These are phyloP conservation scores for Ophiostoma pallidulum DNA, from an alignment of 2,329 filamentous ascomycete genomes.

Conservation along the genomic window DNA sequence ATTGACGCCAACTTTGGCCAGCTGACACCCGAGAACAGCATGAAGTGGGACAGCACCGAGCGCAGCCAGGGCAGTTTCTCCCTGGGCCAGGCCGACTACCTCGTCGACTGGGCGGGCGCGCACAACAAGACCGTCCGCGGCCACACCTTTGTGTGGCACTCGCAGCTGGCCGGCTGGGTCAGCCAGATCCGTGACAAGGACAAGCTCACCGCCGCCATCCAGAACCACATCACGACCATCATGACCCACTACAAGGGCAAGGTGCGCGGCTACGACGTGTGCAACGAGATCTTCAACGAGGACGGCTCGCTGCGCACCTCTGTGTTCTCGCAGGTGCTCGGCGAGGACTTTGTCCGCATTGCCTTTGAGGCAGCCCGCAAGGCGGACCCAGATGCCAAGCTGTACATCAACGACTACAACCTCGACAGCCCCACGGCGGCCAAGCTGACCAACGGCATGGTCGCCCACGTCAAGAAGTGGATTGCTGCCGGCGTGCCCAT, in stretches of 20 bases:
- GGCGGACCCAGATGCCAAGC: conserved; percentile 56
- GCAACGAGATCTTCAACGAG: conserved; percentile 57
- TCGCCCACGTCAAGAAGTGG: conserved; percentile 54
- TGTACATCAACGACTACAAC: conserved; percentile 72
- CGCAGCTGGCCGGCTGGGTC: conserved; percentile 51
- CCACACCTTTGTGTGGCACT: conserved; percentile 59
- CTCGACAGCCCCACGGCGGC: conserved; percentile 49
- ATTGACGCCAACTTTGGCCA: conserved; percentile 54
- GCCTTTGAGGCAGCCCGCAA: conserved; percentile 59
- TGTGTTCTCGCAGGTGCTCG: conserved; percentile 59
- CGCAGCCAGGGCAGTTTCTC: conserved; percentile 41
- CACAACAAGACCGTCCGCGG: conserved; percentile 54
- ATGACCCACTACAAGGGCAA: conserved; percentile 54
- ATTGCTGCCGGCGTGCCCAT: conserved; percentile 51
- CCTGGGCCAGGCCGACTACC: conserved; percentile 46
- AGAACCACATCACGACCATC: conserved; percentile 50
- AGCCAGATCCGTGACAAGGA: conserved; percentile 40
- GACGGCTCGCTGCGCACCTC: conserved; percentile 48
- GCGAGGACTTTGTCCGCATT: conserved; percentile 59
- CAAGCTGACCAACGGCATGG: conserved; percentile 47
- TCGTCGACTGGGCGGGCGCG: conserved; percentile 46
- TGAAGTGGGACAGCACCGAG: conserved; percentile 58
- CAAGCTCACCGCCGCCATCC: conserved; percentile 44
- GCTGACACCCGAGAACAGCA: conserved; percentile 59
- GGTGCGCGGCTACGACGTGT: conserved; percentile 53